Base-by-base conservation (phyloP, 2,329 filamentous ascomycete species). In the Helicocarpus griseus region DNA sequence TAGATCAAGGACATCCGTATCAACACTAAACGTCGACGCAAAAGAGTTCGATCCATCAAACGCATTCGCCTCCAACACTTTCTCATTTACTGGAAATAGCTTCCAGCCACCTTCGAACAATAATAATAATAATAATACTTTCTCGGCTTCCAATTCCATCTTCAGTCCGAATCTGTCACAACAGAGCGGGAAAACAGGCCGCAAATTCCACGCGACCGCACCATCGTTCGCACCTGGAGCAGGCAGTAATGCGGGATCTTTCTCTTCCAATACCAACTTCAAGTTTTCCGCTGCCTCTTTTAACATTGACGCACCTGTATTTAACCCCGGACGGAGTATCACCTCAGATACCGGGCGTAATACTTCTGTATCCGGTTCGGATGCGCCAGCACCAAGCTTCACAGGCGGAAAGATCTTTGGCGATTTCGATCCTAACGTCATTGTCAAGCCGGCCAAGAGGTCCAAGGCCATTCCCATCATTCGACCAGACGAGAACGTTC, bases 381-480 rank as follows among this genome's bases (percentile, higher is more conserved):
- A 49, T 7, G 33, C 58, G 21, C 54, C 58, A 35, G 56, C 61
- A 43, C 55, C 56, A 24, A 51, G 47, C 17, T 52, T 56, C 19
- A 57, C 56, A 19, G 21, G 24, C 4, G 41, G 36, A 21, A 74
- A 69, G 49, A 87, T 89, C 59, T 89, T 89, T 64, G 77, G 81
- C 46, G 83, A 82, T 39, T 84, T 90, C 57, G 79, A 75, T 50
- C 67, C 77, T 13, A 31, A 38, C 2, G 82, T 87, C 21, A 77
- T 82, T 47, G 70, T 80, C 26, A 86, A 86, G 61, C 78, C 83
- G 5, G 66, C 71, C 0, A 89, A 86, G 69, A 82, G 81, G 59
- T 87, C 84, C 4, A 96, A 93, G 70, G 89, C 89, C 8, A 79
- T 95, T 50, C 86, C 89, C 0, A 94, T 95, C 56, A 70, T 91